phyloP scores from a whole-genome alignment of 2,329 filamentous ascomycete genomes.

The Aspergillus fumigatus region DNA sequence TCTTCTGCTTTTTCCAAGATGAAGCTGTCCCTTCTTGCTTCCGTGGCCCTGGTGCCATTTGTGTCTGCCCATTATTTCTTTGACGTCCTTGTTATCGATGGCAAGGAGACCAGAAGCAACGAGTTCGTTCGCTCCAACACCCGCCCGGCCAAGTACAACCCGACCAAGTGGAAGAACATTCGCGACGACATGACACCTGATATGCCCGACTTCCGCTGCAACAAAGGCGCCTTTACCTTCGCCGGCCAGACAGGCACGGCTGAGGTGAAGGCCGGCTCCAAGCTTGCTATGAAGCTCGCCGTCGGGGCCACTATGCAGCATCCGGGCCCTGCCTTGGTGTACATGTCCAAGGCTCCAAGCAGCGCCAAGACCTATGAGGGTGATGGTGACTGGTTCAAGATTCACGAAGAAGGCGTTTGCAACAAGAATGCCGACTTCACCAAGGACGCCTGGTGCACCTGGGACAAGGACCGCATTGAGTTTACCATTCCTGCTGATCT shows the following conservation, averaged over 20 bases:
- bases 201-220: slow-evolving; percentile 9
- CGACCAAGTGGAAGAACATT: slow-evolving; percentile 9
- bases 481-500: slow-evolving; percentile 42
- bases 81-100: slow-evolving; percentile 9
- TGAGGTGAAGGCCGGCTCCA: slow-evolving; percentile 12
- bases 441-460: slow-evolving; percentile 8
- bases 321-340: slow-evolving; percentile 17
- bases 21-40: neutral
- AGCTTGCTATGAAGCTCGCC: slow-evolving; percentile 15
- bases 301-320: slow-evolving; percentile 17
- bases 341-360: slow-evolving; percentile 19
- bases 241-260: slow-evolving; percentile 6
- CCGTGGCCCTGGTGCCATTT: neutral
- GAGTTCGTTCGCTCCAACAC: slow-evolving; percentile 11
- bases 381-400: slow-evolving; percentile 18
- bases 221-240: slow-evolving; percentile 5
- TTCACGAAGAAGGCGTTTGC: slow-evolving; percentile 9
- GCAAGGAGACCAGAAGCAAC: slow-evolving; percentile 1
- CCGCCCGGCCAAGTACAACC: slow-evolving; percentile 6
- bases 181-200: slow-evolving; percentile 4
- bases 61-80: slow-evolving; percentile 14
- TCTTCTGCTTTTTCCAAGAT: neutral
- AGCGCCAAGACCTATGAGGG: slow-evolving; percentile 11
- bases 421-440: slow-evolving; percentile 5
- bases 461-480: slow-evolving; percentile 1